Conservation (phyloP, 1,284 basidiomycete genomes). For the Pulveroboletus sp. region DNA sequence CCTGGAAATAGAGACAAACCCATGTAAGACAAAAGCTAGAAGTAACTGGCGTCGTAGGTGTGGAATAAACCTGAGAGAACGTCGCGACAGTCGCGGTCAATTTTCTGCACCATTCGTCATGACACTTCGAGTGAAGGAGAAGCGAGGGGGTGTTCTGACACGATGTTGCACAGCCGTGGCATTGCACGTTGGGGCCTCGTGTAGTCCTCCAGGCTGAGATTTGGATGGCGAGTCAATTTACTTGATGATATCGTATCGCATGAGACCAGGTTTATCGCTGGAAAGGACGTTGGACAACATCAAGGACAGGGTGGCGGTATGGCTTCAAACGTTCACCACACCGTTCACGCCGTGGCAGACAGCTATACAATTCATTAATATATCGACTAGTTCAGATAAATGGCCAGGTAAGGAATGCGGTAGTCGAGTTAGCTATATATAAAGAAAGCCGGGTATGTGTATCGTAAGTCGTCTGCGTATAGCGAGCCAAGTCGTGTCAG, state of each 20-base stretch:
- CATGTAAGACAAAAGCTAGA: not conserved
- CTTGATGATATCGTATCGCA: not conserved
- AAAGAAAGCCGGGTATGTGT: conserved; percentile 22
- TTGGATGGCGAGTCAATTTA: conserved; percentile 3
- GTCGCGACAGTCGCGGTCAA: not conserved
- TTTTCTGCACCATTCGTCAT: not conserved
- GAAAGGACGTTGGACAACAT: not conserved
- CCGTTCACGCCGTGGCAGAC: not conserved
- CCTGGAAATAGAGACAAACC: not conserved
- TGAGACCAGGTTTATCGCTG: not conserved
- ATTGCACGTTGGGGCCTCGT: conserved; percentile 17
- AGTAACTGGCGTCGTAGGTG: not conserved
- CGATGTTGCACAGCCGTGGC: conserved; percentile 17
- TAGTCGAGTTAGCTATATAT: conserved; percentile 10
- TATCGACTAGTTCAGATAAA: not conserved
- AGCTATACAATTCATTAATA: not conserved
- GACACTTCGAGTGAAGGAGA: conserved; percentile 9
- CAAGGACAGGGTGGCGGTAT: not conserved
- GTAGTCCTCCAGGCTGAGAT: conserved; percentile 21
- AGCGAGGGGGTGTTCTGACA: conserved; percentile 10
- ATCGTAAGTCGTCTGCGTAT: conserved; percentile 14
- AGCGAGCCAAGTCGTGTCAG: conserved; percentile 6
- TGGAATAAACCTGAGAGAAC: not conserved
- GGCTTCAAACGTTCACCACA: not conserved
- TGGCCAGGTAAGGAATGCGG: conserved; percentile 7